Evolutionary conservation across 805 yeast genomes (phyloP), one percentile per base, ranked within the genome.

Genomic region (Sugiyamaella mastotermitis): DNA sequence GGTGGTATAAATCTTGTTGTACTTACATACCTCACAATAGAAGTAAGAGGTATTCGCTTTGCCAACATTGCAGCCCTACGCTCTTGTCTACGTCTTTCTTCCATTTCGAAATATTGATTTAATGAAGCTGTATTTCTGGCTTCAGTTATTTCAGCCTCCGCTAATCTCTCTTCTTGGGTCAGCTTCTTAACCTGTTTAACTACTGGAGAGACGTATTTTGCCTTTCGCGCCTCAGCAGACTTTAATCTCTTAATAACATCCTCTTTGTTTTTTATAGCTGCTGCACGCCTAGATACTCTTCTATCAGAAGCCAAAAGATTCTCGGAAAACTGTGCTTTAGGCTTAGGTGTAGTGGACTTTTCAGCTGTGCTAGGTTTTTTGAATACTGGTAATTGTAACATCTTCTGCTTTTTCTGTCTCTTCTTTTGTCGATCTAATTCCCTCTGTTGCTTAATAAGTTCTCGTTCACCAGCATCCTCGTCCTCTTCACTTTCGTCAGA

Each of bases 71-170:
- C 62, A 31, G 81, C 85, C 40, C 88, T 66, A 53, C 88, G 90
- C 38, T 72, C 73, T 56, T 80, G 79, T 56, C 85, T 86, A 51
- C 85, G 80, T 33, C 76, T 79, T 29, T 81, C 65, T 56, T 92
- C 98, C 54, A 84, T 90, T 51, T 88, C 94, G 50, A 80, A 76
- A 55, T 83, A 92, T 51, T 73, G 68, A 45, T 82, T 77, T 47
- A 92, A 65, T 2, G 96, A 82, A 19, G 75, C 65, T 2, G 77
- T 64, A 57, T 92, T 92, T 31, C 73, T 71, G 54, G 72, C 70
- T 60, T 92, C 98, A 0, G 97, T 92, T 49, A 80, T 82, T 32
- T 78, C 65, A 1, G 98, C 97, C 56, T 86, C 92, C n/a, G 72
- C 80, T 31, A 83, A 59, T 28, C 80, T 65, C 53, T 83, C 85